phyloP scores from a whole-genome alignment of 2,329 filamentous ascomycete species.

The Pseudopithomyces maydicus region DNA sequence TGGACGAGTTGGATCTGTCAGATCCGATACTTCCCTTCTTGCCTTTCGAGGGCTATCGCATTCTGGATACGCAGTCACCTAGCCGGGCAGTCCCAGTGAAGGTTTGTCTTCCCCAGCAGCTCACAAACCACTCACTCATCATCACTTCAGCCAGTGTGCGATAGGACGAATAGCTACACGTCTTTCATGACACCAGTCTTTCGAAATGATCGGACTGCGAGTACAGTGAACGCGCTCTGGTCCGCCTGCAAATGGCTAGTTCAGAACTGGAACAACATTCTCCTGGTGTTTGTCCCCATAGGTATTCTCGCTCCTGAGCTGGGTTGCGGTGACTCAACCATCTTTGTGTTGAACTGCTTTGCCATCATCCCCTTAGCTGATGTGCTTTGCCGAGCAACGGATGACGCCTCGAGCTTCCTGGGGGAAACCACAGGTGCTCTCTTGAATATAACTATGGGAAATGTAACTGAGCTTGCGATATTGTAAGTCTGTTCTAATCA shows the following conservation, averaged over 20 bases:
- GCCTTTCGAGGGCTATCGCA: not conserved
- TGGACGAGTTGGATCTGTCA: not conserved
- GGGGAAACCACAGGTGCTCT: constrained; percentile 57
- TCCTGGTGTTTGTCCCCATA: constrained; percentile 74
- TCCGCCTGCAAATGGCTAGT: not conserved
- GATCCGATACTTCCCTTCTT: not conserved
- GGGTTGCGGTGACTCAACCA: constrained; percentile 71
- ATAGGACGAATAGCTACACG: not conserved
- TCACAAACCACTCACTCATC: not conserved
- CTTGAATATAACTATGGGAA: constrained; percentile 66
- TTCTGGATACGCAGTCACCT: not conserved
- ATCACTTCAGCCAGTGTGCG: not conserved
- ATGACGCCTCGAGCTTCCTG: constrained; percentile 86
- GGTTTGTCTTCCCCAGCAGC: not conserved
- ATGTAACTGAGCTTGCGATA: constrained; percentile 85
- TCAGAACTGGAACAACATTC: constrained; percentile 71
- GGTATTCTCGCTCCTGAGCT: constrained; percentile 57
- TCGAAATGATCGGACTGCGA: not conserved
- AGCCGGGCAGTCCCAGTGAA: not conserved
- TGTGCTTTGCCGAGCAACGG: constrained; percentile 19
- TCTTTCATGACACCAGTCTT: not conserved
- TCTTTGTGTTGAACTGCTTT: constrained; percentile 21
- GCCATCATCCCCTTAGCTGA: constrained; percentile 19
- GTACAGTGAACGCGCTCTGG: not conserved
- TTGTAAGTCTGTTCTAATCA: constrained; percentile 54